Percentiles rank a stretch among this genome's conserved stretches.
These are phyloP conservation scores for Trichoderma aggressivum DNA, from an alignment of 2,329 filamentous ascomycete genomes.

Conservation along the genomic window DNA sequence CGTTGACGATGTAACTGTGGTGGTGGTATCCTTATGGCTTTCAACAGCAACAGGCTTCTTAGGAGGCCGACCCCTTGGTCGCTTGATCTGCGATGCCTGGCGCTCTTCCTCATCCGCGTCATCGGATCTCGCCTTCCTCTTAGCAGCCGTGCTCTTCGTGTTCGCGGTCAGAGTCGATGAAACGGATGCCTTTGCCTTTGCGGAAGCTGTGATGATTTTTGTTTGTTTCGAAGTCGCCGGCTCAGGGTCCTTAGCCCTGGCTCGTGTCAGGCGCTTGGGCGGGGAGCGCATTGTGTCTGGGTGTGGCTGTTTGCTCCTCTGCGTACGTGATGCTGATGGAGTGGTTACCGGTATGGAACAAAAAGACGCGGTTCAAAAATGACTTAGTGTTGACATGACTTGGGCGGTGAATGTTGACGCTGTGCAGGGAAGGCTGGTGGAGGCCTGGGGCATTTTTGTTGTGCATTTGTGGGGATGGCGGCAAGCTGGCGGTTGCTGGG, in stretches of 20 bases:
- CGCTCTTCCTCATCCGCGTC: constrained; percentile 47
- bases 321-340: constrained; percentile 7
- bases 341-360: constrained; percentile 11
- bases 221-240: constrained; percentile 37
- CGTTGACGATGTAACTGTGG: constrained; percentile 20
- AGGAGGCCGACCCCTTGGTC: constrained; percentile 42
- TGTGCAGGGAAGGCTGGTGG: constrained; percentile 13
- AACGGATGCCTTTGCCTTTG: constrained; percentile 38
- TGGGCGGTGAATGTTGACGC: constrained; percentile 23
- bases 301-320: constrained; percentile 29
- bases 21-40: constrained; percentile 18
- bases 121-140: constrained; percentile 53
- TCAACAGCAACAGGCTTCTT: constrained; percentile 40
- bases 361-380: constrained; percentile 16
- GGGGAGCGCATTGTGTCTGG: constrained; percentile 48
- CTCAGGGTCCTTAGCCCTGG: constrained; percentile 41
- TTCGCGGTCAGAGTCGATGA: constrained; percentile 30
- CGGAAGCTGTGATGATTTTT: constrained; percentile 47
- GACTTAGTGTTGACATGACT: constrained; percentile 27
- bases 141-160: constrained; percentile 36
- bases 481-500: constrained; percentile 20
- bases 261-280: constrained; percentile 57
- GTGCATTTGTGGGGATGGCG: constrained; percentile 12
- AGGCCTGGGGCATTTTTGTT: constrained; percentile 19
- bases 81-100: constrained; percentile 32